Base-by-base conservation (phyloP, 495 filamentous ascomycete species). In the Amniculicola lignicola region DNA sequence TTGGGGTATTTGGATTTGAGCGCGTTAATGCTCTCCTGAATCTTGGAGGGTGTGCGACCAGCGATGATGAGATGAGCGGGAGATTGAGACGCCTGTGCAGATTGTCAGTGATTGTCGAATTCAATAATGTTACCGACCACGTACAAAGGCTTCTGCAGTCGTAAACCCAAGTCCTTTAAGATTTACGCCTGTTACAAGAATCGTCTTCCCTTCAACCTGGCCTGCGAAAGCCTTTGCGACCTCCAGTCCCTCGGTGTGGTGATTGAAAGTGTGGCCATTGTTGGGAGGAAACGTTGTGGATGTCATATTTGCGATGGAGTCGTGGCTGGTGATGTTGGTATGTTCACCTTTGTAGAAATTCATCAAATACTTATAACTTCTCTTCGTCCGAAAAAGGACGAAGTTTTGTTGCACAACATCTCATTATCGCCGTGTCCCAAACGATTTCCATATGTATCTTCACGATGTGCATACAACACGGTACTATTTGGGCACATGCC, bases 151-250 rank as follows among this genome's bases (percentile, higher is more conserved):
- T 43, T 74, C 64, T 18, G 63, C 55, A 19, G 75, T 72, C 4
- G 71, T 29, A 55, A 70, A 76, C 29, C 73, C 74, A 43, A 76
- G 70, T n/a, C 72, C 72, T 5, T 36, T 52, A 16, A 43, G 65
- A 33, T 75, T 75, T 3, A 69, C 70, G 22, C 75, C 74, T 0
- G 75, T 77, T 9, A 77, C 64, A 1, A 77, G 28, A 24, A 76
- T 47, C 0, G 73, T 75, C 62, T 69, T 75, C 11, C 69, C 71
- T 16, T 44, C 55, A 60, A 77, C 67, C 4, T 46, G 36, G 4
- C 61, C 59, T 6, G 65, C 54, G 50, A 75, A 77, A 14, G 64
- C 61, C 33, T 68, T 63, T 1, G 74, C 73, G 27, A 77, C 74
- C 14, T 75, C 71, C 22, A 67, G 40, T 14, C 53, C 73, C 48